Evolutionary conservation across 192 early-diverging fungal species (phyloP).

Genomic region (Mortierella antarctica): DNA sequence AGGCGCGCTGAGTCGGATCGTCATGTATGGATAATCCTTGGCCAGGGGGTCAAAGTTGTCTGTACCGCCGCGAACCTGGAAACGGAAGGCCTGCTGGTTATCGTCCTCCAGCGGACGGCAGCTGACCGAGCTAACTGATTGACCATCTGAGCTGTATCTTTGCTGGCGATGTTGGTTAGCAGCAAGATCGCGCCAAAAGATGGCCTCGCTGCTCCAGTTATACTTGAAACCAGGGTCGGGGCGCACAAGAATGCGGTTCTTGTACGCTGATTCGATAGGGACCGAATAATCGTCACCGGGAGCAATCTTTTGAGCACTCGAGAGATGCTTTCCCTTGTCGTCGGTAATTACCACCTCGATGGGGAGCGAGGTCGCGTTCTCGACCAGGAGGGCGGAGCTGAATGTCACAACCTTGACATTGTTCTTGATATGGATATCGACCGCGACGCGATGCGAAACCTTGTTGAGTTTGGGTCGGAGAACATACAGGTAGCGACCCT

Average conservation of each 20-base stretch:
- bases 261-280: conserved; percentile 88
- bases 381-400: conserved; percentile 83
- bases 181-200: conserved; percentile 89
- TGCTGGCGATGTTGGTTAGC: conserved; percentile 37
- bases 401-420: conserved; percentile 95
- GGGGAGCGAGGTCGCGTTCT: conserved; percentile 82
- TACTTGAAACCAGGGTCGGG: conserved; percentile 91
- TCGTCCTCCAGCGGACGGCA: conserved; percentile 56
- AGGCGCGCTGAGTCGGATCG: conserved; percentile 78
- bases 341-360: conserved; percentile 87
- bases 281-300: conserved; percentile 88
- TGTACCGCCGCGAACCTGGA: conserved; percentile 72
- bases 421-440: conserved; percentile 87
- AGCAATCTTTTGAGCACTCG: conserved; percentile 61
- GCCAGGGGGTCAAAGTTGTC: conserved; percentile 60
- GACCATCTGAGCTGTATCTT: conserved; percentile 21
- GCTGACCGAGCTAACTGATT: conserved; percentile 50
- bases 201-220: conserved; percentile 80
- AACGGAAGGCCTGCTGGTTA: conserved; percentile 70
- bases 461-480: conserved; percentile 84
- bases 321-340: conserved; percentile 65
- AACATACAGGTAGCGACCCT: conserved; percentile 83
- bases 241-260: conserved; percentile 80
- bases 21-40: conserved; percentile 81
- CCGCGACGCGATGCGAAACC: conserved; percentile 84